phyloP scores from a whole-genome alignment of 306 rosid genomes.

The Dalbergia cochinchinensis region DNA sequence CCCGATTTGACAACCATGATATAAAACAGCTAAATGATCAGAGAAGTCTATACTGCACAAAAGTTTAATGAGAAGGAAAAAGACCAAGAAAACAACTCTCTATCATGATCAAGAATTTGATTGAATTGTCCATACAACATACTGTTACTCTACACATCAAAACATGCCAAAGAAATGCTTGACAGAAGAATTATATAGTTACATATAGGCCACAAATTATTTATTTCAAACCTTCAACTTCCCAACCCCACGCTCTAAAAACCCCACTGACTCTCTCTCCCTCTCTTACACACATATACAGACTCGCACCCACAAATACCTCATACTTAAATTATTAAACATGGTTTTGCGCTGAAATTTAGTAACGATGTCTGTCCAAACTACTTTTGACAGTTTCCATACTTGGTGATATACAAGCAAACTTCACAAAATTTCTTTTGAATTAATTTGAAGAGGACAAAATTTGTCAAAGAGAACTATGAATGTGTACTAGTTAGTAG shows the following conservation, averaged over 20 bases:
- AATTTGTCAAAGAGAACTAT: neutral
- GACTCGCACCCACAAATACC: too few species aligned
- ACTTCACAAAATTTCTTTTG: neutral
- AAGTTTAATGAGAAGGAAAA: neutral
- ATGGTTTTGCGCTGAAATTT: neutral
- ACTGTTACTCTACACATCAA: conserved; percentile 2
- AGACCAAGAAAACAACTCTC: neutral
- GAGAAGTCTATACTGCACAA: conserved; percentile 16
- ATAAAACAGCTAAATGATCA: conserved; percentile 10
- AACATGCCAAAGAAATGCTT: conserved; percentile 27
- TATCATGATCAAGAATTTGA: conserved; percentile 3
- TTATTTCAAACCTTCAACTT: conserved; percentile 18
- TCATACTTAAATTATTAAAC: too few species aligned
- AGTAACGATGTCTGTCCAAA: neutral
- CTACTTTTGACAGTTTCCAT: neutral
- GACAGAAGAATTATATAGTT: neutral
- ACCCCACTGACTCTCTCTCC: too few species aligned
- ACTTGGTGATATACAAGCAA: neutral
- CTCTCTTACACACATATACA: too few species aligned
- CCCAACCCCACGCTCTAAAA: neutral
- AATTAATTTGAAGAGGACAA: neutral
- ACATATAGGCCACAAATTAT: conserved; percentile 6
- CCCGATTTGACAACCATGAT: too few species aligned
- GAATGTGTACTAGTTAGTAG: neutral
- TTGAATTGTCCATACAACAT: neutral